These are phyloP conservation scores for Talaromyces atroroseus DNA, from an alignment of 2,329 filamentous ascomycete species.

Conservation along the genomic window DNA sequence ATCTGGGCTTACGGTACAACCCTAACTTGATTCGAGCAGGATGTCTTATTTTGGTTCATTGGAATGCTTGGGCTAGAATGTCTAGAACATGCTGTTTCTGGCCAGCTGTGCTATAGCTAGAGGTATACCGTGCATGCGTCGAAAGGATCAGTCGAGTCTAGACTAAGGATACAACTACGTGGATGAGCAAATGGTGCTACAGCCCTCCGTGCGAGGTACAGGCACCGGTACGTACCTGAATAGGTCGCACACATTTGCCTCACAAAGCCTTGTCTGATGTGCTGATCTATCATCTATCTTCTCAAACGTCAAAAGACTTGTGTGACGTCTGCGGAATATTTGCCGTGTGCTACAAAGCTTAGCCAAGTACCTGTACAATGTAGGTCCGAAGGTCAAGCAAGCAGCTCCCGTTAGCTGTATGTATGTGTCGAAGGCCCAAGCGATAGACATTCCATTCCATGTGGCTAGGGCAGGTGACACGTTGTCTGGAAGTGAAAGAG, in stretches of 20 bases:
- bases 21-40: too few species aligned
- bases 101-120: not conserved
- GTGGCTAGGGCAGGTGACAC: not conserved
- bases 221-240: not conserved
- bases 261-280: not conserved
- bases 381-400: not conserved
- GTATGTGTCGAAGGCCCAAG: not conserved
- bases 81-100: not conserved
- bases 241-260: not conserved
- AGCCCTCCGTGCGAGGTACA: not conserved
- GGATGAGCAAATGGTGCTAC: too few species aligned
- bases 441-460: not conserved
- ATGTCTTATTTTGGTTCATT: too few species aligned
- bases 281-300: too few species aligned
- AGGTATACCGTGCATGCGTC: not conserved
- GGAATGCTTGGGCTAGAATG: too few species aligned
- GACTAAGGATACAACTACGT: too few species aligned
- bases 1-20: not conserved
- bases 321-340: not conserved
- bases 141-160: not conserved
- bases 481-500: not conserved
- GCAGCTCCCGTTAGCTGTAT: not conserved
- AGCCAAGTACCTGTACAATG: not conserved
- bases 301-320: not conserved
- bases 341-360: not conserved